Percentiles rank a stretch among this genome's conserved stretches.
Conservation (phyloP, 2,329 filamentous ascomycete genomes). For the Diplodia mutila region DNA sequence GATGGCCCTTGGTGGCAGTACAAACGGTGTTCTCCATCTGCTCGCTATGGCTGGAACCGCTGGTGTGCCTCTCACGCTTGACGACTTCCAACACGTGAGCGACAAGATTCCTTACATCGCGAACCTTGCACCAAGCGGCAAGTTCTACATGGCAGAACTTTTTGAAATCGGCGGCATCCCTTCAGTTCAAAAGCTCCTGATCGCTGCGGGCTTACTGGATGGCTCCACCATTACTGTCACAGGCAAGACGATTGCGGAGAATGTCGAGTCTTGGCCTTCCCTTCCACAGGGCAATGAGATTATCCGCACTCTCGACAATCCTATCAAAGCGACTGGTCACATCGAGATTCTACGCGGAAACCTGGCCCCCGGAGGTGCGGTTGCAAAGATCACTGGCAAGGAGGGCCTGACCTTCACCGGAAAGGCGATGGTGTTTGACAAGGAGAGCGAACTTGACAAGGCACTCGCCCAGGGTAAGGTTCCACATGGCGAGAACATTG, state of each 20-base stretch:
- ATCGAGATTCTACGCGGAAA: constrained; percentile 87
- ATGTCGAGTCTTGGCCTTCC: constrained; percentile 75
- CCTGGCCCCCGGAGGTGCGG: constrained; percentile 83
- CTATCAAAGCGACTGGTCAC: constrained; percentile 85
- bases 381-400: constrained; percentile 96
- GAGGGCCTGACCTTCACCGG: constrained; percentile 84
- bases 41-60: constrained; percentile 89
- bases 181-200: constrained; percentile 81
- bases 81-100: constrained; percentile 80
- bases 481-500: constrained; percentile 76
- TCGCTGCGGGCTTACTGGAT: constrained; percentile 75
- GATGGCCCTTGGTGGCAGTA: constrained; percentile 89
- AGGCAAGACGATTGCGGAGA: constrained; percentile 80
- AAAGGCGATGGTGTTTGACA: constrained; percentile 81
- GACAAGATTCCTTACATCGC: constrained; percentile 86
- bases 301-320: constrained; percentile 78
- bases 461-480: constrained; percentile 75
- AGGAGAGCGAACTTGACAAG: constrained; percentile 76
- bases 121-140: constrained; percentile 80
- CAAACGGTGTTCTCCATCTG: constrained; percentile 86
- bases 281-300: constrained; percentile 79
- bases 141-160: constrained; percentile 86
- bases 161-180: constrained; percentile 85
- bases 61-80: constrained; percentile 74
- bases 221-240: constrained; percentile 81